phyloP scores from a whole-genome alignment of 345 rosid genomes.

The Ceriops tagal region DNA sequence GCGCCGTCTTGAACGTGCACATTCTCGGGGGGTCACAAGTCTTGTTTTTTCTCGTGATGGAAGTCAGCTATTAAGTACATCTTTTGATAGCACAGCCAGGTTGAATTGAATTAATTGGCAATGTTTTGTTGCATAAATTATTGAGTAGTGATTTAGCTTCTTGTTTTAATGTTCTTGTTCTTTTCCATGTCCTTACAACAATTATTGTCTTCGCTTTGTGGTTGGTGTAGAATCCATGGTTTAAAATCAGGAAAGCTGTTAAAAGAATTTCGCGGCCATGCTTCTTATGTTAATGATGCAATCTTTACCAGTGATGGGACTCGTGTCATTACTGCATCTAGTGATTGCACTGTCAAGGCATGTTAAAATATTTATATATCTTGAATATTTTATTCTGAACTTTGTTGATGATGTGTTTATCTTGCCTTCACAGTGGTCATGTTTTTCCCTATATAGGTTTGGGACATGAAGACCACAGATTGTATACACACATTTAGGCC shows the following conservation, averaged over 20 bases:
- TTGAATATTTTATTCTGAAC: not conserved
- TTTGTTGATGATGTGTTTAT: not conserved
- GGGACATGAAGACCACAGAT: conserved; percentile 95
- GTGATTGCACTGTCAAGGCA: conserved; percentile 89
- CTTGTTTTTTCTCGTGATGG: conserved; percentile 94
- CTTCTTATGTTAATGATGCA: conserved; percentile 88
- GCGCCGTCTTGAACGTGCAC: conserved; percentile 91
- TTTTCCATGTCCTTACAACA: not conserved
- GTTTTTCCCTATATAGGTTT: conserved; percentile 49
- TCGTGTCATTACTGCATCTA: conserved; percentile 86
- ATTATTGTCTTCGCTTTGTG: not conserved
- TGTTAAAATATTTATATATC: conserved; percentile 1
- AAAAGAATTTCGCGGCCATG: conserved; percentile 92
- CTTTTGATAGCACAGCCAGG: conserved; percentile 95
- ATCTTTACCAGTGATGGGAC: conserved; percentile 87
- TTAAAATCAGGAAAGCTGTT: conserved; percentile 92
- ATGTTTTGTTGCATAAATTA: conserved; percentile 3
- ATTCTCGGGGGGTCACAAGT: conserved; percentile 93
- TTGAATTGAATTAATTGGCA: conserved; percentile 17
- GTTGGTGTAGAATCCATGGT: conserved; percentile 77
- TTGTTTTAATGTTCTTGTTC: not conserved
- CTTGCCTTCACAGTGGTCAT: conserved; percentile 1
- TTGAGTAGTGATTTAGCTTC: not conserved
- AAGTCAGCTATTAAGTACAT: conserved; percentile 87
- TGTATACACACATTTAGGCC: conserved; percentile 92